Evolutionary conservation across 257 asterid genomes (phyloP), one percentile per base, ranked within the genome.

Genomic region (Lithospermum erythrorhizon): DNA sequence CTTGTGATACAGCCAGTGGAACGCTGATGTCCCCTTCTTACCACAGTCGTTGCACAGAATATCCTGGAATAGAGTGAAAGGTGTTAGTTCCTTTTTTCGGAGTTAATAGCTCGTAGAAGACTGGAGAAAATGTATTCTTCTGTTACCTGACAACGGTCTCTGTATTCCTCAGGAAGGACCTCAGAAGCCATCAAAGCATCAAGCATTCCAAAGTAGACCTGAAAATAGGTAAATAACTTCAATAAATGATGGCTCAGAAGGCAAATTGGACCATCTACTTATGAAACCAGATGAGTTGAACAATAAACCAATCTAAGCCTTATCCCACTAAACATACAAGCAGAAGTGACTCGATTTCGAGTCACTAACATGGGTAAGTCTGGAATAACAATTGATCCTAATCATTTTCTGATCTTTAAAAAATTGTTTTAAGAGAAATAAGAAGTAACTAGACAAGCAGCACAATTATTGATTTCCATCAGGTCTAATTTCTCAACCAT

Each of bases 191-290:
- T 90, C 72, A 90, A 73, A 59, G 95, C 98, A 49, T 90, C 96
- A 56, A 90, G 95, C 96, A 90, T 90, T 61, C 95, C 94, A 52
- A 90, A 90, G 80, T 90, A 90, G 49, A 90, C 97, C 97, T 87
- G 73, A 53, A 55, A 51, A 7, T 60, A 30, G 63, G 63, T 30
- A 61, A 49, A 17, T 10, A 55, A 22, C 29, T 52, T 60, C 60
- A 11, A 10, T 13, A 53, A 10, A 61, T 35, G 15, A 57, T 35
- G 35, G 61, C 27, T 9, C n/a, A n/a, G 18, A 41, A 41, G 49
- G 14, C 49, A 11, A 41, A 2, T 14, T 41, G 49, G 11, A 41
- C 49, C 18, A 41, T 41, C 13, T 41, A 41, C 18, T 41, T 41
- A 5, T 14, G 17, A 41, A 41, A 11, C 14, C 11, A 41, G 17